Evolutionary conservation across 768 basidiomycete genomes (phyloP), one percentile per base, ranked within the genome.

Genomic region (Boletellus emodensis): DNA sequence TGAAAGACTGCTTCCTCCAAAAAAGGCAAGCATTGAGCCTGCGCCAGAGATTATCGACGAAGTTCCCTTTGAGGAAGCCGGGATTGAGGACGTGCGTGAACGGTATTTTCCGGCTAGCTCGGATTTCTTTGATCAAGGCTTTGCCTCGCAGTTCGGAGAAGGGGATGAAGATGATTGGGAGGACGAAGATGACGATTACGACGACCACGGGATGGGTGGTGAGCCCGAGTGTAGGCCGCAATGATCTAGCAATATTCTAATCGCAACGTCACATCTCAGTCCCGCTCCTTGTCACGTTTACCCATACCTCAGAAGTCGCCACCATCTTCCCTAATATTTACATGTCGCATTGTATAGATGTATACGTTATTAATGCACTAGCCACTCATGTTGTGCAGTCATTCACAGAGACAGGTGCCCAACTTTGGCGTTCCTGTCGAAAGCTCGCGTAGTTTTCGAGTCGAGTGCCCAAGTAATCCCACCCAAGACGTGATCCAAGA

Each of bases 51-150:
- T 84, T 50, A 81, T 92, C 41, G 85, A 87, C 55, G 78, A 86
- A 55, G 85, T 74, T 26, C 72, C 76, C 56, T 89, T 79, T 66
- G 88, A 90, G 70, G 84, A 85, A 69, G 81, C 79, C 68, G 84
- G 84, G 70, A 79, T 89, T 72, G 80, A 81, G 64, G 87, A 90
- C 74, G 87, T 91, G 82, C 83, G 89, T 86, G 76, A 75, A 72
- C 78, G 79, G 74, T 82, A 78, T 80, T 85, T 84, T 74, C 79
- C 81, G 74, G 81, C 84, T 78, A 77, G 78, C 66, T 73, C 77
- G 65, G 77, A 77, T 66, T 88, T 87, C 83, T 88, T 85, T 84
- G 85, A 88, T 69, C 77, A 79, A 67, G 83, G 71, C 57, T 85
- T 83, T 76, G 68, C 76, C 67, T 63, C 62, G 52, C 82, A 88